These are phyloP conservation scores for Phytopythium cucurbitacearum DNA, from an alignment of 352 stramenopile genomes.

Conservation along the genomic window DNA sequence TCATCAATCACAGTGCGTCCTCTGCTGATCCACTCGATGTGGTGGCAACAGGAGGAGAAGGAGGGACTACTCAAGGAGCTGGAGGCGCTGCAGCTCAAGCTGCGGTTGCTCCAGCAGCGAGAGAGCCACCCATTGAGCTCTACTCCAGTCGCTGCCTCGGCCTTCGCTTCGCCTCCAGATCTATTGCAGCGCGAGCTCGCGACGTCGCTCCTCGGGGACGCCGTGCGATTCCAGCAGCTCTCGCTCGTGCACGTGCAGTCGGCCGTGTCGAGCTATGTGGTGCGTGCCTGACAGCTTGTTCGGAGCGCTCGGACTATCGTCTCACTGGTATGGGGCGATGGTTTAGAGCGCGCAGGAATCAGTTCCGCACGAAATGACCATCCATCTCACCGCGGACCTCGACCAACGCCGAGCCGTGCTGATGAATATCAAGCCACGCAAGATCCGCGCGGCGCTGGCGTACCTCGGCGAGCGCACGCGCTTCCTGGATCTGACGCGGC, in stretches of 20 bases:
- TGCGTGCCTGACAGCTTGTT: slow-evolving; percentile 1
- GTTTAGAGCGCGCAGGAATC: slow-evolving; percentile 24
- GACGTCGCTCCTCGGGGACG: slow-evolving; percentile 12
- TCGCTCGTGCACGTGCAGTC: slow-evolving; percentile 25
- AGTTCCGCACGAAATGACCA: slow-evolving; percentile 29
- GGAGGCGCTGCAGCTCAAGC: slow-evolving; percentile 22
- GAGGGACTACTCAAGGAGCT: slow-evolving; percentile 23
- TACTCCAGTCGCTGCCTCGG: slow-evolving; percentile 3
- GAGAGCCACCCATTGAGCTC: slow-evolving; percentile 6
- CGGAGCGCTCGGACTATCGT: not conserved
- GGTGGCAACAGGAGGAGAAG: slow-evolving; percentile 27
- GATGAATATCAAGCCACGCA: slow-evolving; percentile 17
- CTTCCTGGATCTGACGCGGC: slow-evolving; percentile 27
- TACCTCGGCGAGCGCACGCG: slow-evolving; percentile 35
- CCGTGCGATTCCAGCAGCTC: slow-evolving; percentile 18
- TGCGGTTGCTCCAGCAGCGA: slow-evolving; percentile 14
- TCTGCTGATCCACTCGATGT: slow-evolving; percentile 3
- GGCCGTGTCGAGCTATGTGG: slow-evolving; percentile 20
- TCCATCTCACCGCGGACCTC: slow-evolving; percentile 28
- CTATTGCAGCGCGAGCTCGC: slow-evolving; percentile 10
- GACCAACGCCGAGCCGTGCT: slow-evolving; percentile 26
- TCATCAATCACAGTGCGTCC: slow-evolving; percentile 4
- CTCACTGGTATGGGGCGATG: not conserved
- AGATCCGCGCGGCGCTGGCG: slow-evolving; percentile 19
- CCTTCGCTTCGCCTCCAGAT: not conserved